Evolutionary conservation across 345 rosid species (phyloP).

Genomic region (Jatropha curcas): DNA sequence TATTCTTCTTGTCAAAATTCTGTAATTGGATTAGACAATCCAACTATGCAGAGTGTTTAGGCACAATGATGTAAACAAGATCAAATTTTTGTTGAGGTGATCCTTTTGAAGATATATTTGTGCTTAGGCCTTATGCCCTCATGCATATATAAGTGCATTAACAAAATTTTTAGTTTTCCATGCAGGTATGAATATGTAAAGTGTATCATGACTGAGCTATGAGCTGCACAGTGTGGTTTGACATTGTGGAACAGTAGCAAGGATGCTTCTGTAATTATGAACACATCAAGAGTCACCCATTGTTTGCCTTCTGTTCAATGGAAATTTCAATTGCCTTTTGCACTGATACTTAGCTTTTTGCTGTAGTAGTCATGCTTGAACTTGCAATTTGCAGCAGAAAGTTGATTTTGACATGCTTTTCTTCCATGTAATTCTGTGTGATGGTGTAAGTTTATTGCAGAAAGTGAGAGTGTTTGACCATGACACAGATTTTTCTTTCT

Average conservation of each 20-base stretch:
- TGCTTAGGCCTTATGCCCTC: neutral
- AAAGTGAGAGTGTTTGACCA: neutral
- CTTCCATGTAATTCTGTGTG: neutral
- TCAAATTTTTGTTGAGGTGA: too few species aligned
- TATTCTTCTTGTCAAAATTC: neutral
- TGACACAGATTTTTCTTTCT: neutral
- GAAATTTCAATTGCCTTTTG: neutral
- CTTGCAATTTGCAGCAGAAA: conserved; percentile 7
- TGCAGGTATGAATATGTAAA: conserved; percentile 14
- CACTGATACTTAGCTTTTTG: conserved; percentile 1
- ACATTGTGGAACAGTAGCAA: neutral
- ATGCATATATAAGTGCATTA: neutral
- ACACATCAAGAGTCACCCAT: neutral
- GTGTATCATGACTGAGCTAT: neutral
- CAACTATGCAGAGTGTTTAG: neutral
- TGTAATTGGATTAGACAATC: neutral
- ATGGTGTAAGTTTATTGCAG: neutral
- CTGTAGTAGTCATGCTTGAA: neutral
- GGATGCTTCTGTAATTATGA: neutral
- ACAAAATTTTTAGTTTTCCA: neutral
- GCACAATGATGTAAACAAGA: too few species aligned
- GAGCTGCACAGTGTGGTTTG: neutral
- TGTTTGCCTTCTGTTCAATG: neutral
- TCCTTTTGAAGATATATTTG: neutral
- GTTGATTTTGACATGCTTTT: conserved; percentile 8